Evolutionary conservation across 768 basidiomycete genomes (phyloP).

Genomic region (Boletus pseudopeckii): DNA sequence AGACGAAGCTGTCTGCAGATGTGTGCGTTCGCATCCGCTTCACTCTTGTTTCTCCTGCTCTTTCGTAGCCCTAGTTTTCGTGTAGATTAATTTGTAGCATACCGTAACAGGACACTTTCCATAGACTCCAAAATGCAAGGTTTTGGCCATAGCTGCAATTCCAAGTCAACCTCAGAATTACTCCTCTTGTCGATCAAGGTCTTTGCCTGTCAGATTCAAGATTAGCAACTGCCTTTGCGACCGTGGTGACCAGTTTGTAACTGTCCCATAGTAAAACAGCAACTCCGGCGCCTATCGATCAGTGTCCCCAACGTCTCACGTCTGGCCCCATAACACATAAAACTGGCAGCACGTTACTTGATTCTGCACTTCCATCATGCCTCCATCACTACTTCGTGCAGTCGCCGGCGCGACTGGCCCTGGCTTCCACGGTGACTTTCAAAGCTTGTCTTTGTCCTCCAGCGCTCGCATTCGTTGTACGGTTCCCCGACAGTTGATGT

Average conservation of each 20-base stretch:
- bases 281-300: too few species aligned
- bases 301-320: constrained; percentile 5
- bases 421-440: not conserved
- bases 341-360: constrained; percentile 1
- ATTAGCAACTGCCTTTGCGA: not conserved
- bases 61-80: constrained; percentile 20
- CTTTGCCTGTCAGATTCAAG: not conserved
- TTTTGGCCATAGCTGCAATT: too few species aligned
- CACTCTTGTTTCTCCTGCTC: not conserved
- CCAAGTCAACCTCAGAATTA: too few species aligned
- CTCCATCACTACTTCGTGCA: too few species aligned
- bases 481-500: not conserved
- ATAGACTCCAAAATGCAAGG: too few species aligned
- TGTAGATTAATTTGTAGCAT: not conserved
- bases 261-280: too few species aligned
- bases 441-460: not conserved
- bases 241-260: too few species aligned
- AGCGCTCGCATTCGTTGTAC: not conserved
- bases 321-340: too few species aligned
- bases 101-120: too few species aligned
- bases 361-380: constrained; percentile 10
- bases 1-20: too few species aligned
- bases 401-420: not conserved
- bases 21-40: not conserved
- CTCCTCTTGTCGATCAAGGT: not conserved